Evolutionary conservation across 495 filamentous ascomycete species (phyloP).

Genomic region (Chaetomium tenue): DNA sequence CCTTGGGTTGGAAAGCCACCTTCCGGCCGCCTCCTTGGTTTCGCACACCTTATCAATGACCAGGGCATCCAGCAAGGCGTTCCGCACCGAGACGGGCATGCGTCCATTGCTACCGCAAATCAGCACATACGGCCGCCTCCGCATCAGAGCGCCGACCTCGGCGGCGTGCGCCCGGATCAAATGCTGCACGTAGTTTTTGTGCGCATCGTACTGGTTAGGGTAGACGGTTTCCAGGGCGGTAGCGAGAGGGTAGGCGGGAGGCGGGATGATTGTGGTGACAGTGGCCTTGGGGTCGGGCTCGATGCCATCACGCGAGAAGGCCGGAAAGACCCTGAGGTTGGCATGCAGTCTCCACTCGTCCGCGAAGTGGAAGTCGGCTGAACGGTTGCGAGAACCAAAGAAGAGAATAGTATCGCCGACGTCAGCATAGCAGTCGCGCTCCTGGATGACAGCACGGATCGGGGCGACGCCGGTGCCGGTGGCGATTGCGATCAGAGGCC

Average conservation of each 20-base stretch:
- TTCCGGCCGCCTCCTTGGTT: slow-evolving; percentile 33
- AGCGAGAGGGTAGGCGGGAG: background rate
- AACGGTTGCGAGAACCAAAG: slow-evolving; percentile 73
- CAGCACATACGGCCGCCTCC: slow-evolving; percentile 45
- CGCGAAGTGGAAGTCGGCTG: slow-evolving; percentile 75
- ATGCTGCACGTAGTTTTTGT: slow-evolving; percentile 88
- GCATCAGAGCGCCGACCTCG: slow-evolving; percentile 59
- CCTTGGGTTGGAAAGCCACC: slow-evolving; percentile 27
- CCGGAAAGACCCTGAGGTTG: slow-evolving; percentile 60
- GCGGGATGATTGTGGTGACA: background rate
- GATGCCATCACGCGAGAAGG: slow-evolving; percentile 66
- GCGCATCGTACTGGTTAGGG: slow-evolving; percentile 33
- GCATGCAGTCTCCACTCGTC: slow-evolving; percentile 63
- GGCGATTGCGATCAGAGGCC: slow-evolving; percentile 75
- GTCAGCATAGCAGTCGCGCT: slow-evolving; percentile 44
- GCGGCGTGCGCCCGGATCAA: slow-evolving; percentile 61
- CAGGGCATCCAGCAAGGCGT: slow-evolving; percentile 73
- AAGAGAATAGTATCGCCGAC: slow-evolving; percentile 54
- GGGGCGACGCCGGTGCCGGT: slow-evolving; percentile 92
- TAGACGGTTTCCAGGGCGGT: background rate
- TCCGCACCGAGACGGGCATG: slow-evolving; percentile 88
- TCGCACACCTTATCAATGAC: slow-evolving; percentile 31
- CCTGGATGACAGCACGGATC: slow-evolving; percentile 74
- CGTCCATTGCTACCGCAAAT: slow-evolving; percentile 80
- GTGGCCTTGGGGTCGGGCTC: slow-evolving; percentile 26